A percentile compares a stretch with the other conserved stretches of the same genome.
phyloP scores from a whole-genome alignment of 1,139 yeast species.

The Pichia sp. region DNA sequence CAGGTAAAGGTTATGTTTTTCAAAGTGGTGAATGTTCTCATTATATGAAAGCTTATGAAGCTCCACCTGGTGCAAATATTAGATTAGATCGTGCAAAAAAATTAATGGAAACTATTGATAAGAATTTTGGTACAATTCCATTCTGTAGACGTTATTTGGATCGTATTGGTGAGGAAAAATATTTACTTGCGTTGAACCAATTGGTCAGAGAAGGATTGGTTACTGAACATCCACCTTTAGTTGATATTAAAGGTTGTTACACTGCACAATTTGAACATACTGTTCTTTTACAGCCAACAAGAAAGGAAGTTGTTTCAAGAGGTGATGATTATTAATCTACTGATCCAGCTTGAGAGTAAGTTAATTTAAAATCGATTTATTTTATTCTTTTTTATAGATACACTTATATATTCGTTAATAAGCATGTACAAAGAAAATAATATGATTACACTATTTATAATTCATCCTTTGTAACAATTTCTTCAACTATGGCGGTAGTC shows the following conservation, averaged over 20 bases:
- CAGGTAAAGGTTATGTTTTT: conserved; percentile 88
- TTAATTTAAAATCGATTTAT: too few species aligned
- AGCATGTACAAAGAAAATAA: neutral
- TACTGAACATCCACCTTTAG: conserved; percentile 95
- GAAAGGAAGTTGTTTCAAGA: conserved; percentile 88
- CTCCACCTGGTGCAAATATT: conserved; percentile 43
- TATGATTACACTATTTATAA: too few species aligned
- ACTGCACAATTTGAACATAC: conserved; percentile 98
- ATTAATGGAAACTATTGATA: conserved; percentile 62
- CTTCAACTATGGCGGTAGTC: neutral
- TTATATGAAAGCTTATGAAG: conserved; percentile 61
- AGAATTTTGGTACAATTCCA: conserved; percentile 87
- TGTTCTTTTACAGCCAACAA: conserved; percentile 79
- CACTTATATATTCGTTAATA: neutral
- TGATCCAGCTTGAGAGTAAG: too few species aligned
- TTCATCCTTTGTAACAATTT: conserved; percentile 12
- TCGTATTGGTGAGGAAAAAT: conserved; percentile 85
- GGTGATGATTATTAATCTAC: conserved; percentile 92
- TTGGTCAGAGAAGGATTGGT: conserved; percentile 82
- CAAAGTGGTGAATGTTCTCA: conserved; percentile 92
- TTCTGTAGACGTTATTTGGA: conserved; percentile 96
- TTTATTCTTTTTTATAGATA: too few species aligned
- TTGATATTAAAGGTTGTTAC: conserved; percentile 75
- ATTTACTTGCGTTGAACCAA: conserved; percentile 77
- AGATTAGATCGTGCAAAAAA: conserved; percentile 60